These are phyloP conservation scores for Anthracocystis walkeri DNA, from an alignment of 1,284 basidiomycete species.

Conservation along the genomic window DNA sequence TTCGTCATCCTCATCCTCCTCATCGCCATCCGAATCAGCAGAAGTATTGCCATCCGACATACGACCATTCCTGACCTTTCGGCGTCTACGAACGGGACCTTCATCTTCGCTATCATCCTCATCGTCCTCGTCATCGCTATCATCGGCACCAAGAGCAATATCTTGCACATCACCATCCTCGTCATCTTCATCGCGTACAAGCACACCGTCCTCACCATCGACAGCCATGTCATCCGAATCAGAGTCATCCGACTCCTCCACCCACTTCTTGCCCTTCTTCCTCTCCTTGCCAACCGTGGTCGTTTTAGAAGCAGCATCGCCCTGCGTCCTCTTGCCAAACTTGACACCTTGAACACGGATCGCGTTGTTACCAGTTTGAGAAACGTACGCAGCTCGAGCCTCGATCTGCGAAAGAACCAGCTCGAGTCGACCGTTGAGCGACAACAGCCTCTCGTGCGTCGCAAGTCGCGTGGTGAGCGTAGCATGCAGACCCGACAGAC, in stretches of 20 bases:
- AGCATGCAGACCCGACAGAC: slow-evolving; percentile 84
- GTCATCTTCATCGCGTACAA: slow-evolving; percentile 42
- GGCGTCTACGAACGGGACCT: slow-evolving; percentile 30
- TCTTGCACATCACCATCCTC: slow-evolving; percentile 60
- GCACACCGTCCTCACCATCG: slow-evolving; percentile 41
- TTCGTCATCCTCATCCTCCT: slow-evolving; percentile 41
- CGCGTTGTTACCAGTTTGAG: slow-evolving; percentile 46
- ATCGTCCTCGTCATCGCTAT: slow-evolving; percentile 48
- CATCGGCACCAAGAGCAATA: slow-evolving; percentile 54
- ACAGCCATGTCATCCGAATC: slow-evolving; percentile 52
- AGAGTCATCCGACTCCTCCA: slow-evolving; percentile 55
- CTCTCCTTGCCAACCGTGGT: slow-evolving; percentile 25
- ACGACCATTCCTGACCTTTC: slow-evolving; percentile 34
- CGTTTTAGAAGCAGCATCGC: slow-evolving; percentile 18
- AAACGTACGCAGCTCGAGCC: slow-evolving; percentile 73
- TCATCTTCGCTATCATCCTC: slow-evolving; percentile 49
- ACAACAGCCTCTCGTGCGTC: slow-evolving; percentile 85
- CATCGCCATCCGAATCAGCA: slow-evolving; percentile 41
- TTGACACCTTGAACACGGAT: slow-evolving; percentile 59
- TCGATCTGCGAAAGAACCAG: slow-evolving; percentile 94
- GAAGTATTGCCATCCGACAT: slow-evolving; percentile 47
- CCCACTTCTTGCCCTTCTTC: slow-evolving; percentile 57
- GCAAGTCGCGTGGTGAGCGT: slow-evolving; percentile 83
- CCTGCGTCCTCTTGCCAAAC: slow-evolving; percentile 45
- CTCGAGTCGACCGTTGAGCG: slow-evolving; percentile 88